phyloP scores from a whole-genome alignment of 331 rosid genomes.

The Prunus yedoensis region DNA sequence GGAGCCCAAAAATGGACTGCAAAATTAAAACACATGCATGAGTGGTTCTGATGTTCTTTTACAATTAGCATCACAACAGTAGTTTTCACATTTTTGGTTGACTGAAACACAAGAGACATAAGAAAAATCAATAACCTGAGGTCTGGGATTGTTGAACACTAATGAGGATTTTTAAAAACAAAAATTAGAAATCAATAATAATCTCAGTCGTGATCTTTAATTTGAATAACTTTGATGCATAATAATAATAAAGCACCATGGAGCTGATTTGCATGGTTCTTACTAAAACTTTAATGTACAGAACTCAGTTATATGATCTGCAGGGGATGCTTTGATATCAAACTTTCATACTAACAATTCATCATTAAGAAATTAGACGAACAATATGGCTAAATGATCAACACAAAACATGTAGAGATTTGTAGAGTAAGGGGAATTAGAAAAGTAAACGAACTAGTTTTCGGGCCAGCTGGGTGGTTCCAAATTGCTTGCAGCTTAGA shows the following conservation, averaged over 20 bases:
- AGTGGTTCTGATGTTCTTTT: not conserved
- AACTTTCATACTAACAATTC: not conserved
- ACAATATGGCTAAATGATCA: not conserved
- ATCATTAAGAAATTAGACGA: not conserved
- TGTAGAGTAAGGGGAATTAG: not conserved
- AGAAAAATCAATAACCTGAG: not conserved
- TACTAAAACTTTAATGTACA: too few species aligned
- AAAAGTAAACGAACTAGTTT: constrained; percentile 15
- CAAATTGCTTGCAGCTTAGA: constrained; percentile 22
- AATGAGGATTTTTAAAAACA: too few species aligned
- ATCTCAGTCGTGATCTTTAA: not conserved
- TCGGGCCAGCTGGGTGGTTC: constrained; percentile 26
- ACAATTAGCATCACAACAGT: too few species aligned
- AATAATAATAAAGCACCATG: not conserved
- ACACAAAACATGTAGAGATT: not conserved
- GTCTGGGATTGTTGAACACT: too few species aligned
- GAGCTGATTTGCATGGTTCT: not conserved
- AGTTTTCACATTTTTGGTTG: too few species aligned
- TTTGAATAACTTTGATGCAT: not conserved
- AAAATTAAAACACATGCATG: not conserved
- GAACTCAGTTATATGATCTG: too few species aligned
- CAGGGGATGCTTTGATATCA: not conserved
- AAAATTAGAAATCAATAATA: not conserved
- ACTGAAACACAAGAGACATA: too few species aligned
- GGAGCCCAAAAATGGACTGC: constrained; percentile 37